phyloP scores from a whole-genome alignment of 192 early-diverging fungal genomes.

The Backusella parvicylindrica region DNA sequence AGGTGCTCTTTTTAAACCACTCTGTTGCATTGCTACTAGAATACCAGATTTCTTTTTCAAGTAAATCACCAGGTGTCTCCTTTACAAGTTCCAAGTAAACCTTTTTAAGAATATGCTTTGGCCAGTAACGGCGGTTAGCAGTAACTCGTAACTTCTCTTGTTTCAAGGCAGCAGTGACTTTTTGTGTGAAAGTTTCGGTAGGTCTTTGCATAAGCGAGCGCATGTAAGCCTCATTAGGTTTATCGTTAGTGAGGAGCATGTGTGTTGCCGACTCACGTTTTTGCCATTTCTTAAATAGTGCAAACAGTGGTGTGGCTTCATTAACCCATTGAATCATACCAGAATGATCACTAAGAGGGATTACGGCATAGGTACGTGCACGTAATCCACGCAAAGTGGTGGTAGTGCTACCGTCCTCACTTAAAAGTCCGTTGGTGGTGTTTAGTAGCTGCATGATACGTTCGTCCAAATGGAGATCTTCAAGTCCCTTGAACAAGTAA shows the following conservation, averaged over 20 bases:
- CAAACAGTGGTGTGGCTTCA: slow-evolving; percentile 73
- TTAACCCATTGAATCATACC: slow-evolving; percentile 98
- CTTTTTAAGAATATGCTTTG: slow-evolving; percentile 49
- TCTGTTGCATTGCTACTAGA: slow-evolving; percentile 57
- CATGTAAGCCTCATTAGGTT: slow-evolving; percentile 19
- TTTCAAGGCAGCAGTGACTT: slow-evolving; percentile 59
- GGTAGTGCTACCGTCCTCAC: slow-evolving; percentile 44
- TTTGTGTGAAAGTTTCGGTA: slow-evolving; percentile 78
- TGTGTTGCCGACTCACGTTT: slow-evolving; percentile 59
- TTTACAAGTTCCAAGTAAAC: slow-evolving; percentile 58
- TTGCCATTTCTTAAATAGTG: slow-evolving; percentile 77
- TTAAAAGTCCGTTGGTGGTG: slow-evolving; percentile 59
- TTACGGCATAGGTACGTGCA: slow-evolving; percentile 62
- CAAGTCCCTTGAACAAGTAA: slow-evolving; percentile 90
- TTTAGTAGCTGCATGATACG: slow-evolving; percentile 80
- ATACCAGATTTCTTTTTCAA: slow-evolving; percentile 65
- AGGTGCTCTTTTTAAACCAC: slow-evolving; percentile 72
- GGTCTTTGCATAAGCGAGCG: slow-evolving; percentile 42
- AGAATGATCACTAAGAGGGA: slow-evolving; percentile 83
- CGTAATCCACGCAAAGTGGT: slow-evolving; percentile 26
- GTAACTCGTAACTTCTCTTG: slow-evolving; percentile 47
- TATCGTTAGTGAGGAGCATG: slow-evolving; percentile 40
- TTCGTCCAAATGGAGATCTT: slow-evolving; percentile 93
- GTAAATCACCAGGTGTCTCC: slow-evolving; percentile 63
- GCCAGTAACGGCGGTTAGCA: slow-evolving; percentile 67